Evolutionary conservation across 352 stramenopile species (phyloP).

Genomic region (Globisporangium nodosum): DNA sequence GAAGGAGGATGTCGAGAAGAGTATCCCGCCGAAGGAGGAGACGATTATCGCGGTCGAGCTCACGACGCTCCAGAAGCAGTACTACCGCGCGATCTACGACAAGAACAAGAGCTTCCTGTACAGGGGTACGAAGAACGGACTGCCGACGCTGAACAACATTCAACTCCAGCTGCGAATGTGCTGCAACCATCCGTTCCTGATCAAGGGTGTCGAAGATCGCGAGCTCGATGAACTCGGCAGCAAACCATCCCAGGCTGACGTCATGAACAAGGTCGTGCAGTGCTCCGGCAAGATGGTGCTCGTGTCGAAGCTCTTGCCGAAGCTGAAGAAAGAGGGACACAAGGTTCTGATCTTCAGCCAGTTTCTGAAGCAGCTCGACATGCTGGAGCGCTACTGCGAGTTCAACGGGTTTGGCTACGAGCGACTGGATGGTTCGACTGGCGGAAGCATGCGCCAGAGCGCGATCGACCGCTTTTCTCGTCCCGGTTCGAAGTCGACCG

Average conservation of each 20-base stretch:
- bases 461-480: conserved; percentile 97
- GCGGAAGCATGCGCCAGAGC: conserved; percentile 85
- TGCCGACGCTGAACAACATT: conserved; percentile 97
- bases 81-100: conserved; percentile 91
- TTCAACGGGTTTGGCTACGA: conserved; percentile 86
- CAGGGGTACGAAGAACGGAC: conserved; percentile 75
- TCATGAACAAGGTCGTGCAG: conserved; percentile 85
- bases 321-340: conserved; percentile 90
- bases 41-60: conserved; percentile 96
- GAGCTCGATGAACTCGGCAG: conserved; percentile 73
- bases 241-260: conserved; percentile 31
- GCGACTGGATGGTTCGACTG: conserved; percentile 89
- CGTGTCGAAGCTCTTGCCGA: conserved; percentile 86
- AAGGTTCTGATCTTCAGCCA: conserved; percentile 96
- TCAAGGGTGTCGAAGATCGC: conserved; percentile 91
- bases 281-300: conserved; percentile 88
- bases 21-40: conserved; percentile 95
- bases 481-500: conserved; percentile 94
- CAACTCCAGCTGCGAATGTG: conserved; percentile 99
- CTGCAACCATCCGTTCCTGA: conserved; percentile 99
- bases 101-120: conserved; percentile 98
- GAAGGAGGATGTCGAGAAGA: conserved; percentile 97
- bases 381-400: conserved; percentile 92
- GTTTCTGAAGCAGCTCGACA: conserved; percentile 91
- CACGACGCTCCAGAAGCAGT: conserved; percentile 92